Conservation (phyloP, 2,329 filamentous ascomycete genomes). For the Westerdykella sp. region DNA sequence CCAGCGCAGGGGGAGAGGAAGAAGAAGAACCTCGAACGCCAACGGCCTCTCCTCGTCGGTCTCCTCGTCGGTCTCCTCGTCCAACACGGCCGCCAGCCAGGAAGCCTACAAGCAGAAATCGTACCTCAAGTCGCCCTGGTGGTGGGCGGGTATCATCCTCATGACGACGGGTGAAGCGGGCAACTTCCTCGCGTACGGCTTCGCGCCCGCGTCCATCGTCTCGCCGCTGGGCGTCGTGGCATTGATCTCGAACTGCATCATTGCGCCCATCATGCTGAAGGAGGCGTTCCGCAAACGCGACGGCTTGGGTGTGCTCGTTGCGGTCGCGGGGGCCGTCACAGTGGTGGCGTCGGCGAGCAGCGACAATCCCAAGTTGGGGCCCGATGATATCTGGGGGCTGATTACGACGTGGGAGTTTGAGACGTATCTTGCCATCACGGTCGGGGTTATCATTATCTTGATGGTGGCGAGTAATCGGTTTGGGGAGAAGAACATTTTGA, state of each 20-base stretch:
- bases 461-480: slow-evolving; percentile 80
- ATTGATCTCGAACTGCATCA: slow-evolving; percentile 91
- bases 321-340: slow-evolving; percentile 79
- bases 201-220: slow-evolving; percentile 94
- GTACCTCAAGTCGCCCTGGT: slow-evolving; percentile 87
- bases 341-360: slow-evolving; percentile 88
- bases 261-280: slow-evolving; percentile 89
- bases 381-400: slow-evolving; percentile 80
- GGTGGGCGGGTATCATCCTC: slow-evolving; percentile 90
- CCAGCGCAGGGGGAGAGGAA: not conserved
- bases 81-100: slow-evolving; percentile 5
- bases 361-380: slow-evolving; percentile 84
- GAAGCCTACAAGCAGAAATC: slow-evolving; percentile 51
- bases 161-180: slow-evolving; percentile 92
- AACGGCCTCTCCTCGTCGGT: not conserved
- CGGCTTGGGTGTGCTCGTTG: slow-evolving; percentile 79
- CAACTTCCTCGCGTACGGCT: slow-evolving; percentile 96
- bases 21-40: not conserved
- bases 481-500: slow-evolving; percentile 78
- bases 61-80: not conserved
- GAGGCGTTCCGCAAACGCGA: slow-evolving; percentile 81
- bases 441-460: slow-evolving; percentile 64
- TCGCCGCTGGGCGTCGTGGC: slow-evolving; percentile 96
- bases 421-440: slow-evolving; percentile 76
- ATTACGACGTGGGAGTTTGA: slow-evolving; percentile 87